Base-by-base conservation (phyloP, 139 green algal species). In the Zygnema cylindricum region DNA sequence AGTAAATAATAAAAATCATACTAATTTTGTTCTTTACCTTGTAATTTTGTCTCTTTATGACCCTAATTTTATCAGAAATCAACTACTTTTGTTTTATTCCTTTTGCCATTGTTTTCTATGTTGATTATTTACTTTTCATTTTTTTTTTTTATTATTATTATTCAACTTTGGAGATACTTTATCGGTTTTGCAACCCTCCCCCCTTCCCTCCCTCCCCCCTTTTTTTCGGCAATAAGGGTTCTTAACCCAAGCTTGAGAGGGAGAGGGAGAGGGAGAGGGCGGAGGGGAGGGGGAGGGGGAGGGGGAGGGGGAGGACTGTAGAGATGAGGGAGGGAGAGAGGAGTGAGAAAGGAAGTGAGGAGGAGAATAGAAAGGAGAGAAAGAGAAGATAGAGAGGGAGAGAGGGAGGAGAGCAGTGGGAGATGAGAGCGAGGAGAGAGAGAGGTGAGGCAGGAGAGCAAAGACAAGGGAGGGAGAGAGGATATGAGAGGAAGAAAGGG, bases 401-500 rank as follows among this genome's bases (percentile, higher is more conserved):
- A 33, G 0, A 33, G 43, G 41, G 49, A 49, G 25, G 63, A 33
- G 11, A 33, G 35, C 2, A 36, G 1, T 33, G n/a, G 76, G n/a
- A 33, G n/a, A 0, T 32, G 76, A 39, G 35, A 54, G 76, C 1
- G 76, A 1, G 32, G 30, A 54, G 76, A 54, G 42, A 39, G 76
- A 40, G 76, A 69, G 30, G 49, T 32, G 11, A 2, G 33, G 76
- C 32, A 33, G 3, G 25, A 82, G 11, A 2, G 76, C 55, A 3
- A 1, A 33, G 54, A 33, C 7, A 33, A 82, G 76, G 41, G 73
- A 43, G 73, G 32, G 25, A 69, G 76, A 82, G 76, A 82, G 25
- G 76, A 33, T 69, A 33, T 22, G 76, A 82, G 76, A 54, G 76
- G 63, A 36, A 16, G 38, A 41, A 16, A 79, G 71, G 71, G 38